phyloP scores from a whole-genome alignment of 2,329 filamentous ascomycete species.

The Malbranchea cinnamomea region DNA sequence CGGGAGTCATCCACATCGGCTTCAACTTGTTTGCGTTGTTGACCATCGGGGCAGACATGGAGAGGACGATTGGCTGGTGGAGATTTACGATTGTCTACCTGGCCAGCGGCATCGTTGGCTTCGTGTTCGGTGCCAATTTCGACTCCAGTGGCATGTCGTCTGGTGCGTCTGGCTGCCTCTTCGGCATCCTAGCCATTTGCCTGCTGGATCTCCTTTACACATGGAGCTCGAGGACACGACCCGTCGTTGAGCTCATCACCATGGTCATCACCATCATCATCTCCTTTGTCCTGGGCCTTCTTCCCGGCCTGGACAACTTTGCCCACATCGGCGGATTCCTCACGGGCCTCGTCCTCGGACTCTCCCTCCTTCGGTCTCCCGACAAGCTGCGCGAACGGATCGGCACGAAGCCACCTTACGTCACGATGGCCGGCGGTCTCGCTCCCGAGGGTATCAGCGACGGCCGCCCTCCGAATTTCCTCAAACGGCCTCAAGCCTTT shows the following conservation, averaged over 20 bases:
- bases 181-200: slow-evolving; percentile 78
- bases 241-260: slow-evolving; percentile 73
- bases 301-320: slow-evolving; percentile 93
- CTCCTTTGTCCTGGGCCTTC: slow-evolving; percentile 77
- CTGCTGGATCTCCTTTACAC: slow-evolving; percentile 86
- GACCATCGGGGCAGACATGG: slow-evolving; percentile 83
- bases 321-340: slow-evolving; percentile 92
- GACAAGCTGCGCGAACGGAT: slow-evolving; percentile 62
- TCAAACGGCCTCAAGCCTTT: slow-evolving; percentile 42
- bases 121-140: slow-evolving; percentile 88
- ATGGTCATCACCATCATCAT: slow-evolving; percentile 74
- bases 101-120: slow-evolving; percentile 84
- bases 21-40: slow-evolving; percentile 91
- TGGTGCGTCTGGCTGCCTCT: slow-evolving; percentile 79
- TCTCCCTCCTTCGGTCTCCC: slow-evolving; percentile 80
- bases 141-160: slow-evolving; percentile 70
- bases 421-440: slow-evolving; percentile 44
- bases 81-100: slow-evolving; percentile 86
- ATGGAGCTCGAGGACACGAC: slow-evolving; percentile 65
- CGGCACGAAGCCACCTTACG: slow-evolving; percentile 55
- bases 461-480: slow-evolving; percentile 38
- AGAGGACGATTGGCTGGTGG: slow-evolving; percentile 72
- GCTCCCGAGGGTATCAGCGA: slow-evolving; percentile 18
- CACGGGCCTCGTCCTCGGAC: slow-evolving; percentile 75
- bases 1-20: slow-evolving; percentile 82